Evolutionary conservation across 1,284 basidiomycete species (phyloP).

Genomic region (Phaffia rhodozyma): DNA sequence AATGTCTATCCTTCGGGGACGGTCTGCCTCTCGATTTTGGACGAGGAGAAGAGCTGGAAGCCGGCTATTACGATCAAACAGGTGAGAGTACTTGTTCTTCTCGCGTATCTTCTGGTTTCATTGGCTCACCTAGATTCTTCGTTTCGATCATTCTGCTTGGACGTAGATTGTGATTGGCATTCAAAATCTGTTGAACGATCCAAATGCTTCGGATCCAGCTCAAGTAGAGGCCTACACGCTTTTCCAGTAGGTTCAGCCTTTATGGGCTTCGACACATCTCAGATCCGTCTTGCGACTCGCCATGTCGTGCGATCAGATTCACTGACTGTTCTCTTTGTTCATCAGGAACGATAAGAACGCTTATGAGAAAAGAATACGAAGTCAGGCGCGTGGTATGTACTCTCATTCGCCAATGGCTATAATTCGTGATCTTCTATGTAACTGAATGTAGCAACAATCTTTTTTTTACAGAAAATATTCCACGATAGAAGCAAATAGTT

Average conservation of each 20-base stretch:
- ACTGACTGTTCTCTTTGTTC: slow-evolving; percentile 1
- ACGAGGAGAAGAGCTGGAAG: slow-evolving; percentile 99
- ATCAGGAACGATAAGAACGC: slow-evolving; percentile 73
- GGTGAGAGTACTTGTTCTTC: slow-evolving; percentile 39
- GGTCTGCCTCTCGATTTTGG: slow-evolving; percentile 92
- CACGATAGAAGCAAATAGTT: too few species aligned
- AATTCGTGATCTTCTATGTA: too few species aligned
- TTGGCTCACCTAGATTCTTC: not conserved
- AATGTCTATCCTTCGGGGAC: slow-evolving; percentile 99
- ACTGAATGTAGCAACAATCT: too few species aligned
- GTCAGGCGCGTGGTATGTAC: slow-evolving; percentile 53
- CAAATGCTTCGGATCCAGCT: slow-evolving; percentile 88
- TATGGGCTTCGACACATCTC: not conserved
- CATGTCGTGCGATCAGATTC: slow-evolving; percentile 9
- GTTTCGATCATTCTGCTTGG: not conserved
- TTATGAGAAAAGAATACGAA: slow-evolving; percentile 70
- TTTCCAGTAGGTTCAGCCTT: slow-evolving; percentile 65
- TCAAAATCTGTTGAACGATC: slow-evolving; percentile 85
- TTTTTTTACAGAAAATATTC: too few species aligned
- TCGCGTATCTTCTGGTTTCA: not conserved
- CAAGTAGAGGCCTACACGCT: slow-evolving; percentile 95
- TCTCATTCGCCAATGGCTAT: too few species aligned
- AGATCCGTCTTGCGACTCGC: not conserved
- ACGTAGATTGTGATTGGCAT: slow-evolving; percentile 82
- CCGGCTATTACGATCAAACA: slow-evolving; percentile 98